Evolutionary conservation across 177 flowering plant species (phyloP), one percentile per base, ranked within the genome.

Genomic region (Vitis hybrid): DNA sequence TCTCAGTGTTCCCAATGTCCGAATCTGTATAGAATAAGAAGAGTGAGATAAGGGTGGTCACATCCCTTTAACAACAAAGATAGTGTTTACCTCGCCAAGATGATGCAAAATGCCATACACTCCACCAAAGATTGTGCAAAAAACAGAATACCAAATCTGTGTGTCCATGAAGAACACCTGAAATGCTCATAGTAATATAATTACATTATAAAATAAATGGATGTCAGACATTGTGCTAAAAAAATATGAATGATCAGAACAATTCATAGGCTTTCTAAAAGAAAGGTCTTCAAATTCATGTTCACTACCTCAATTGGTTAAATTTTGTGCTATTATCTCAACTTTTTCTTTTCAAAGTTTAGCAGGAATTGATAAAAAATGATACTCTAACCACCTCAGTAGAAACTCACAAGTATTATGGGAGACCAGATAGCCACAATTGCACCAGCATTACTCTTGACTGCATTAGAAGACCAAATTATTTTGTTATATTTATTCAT

Each of bases 111-210:
- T 79, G n/a, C 99, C 99, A 80, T 81, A 87, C 58, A 93, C 51
- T 48, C 99, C 98, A 64, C 99, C 99, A 82, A 87, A 84, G 10
- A 93, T 72, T 10, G 98, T 76, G 69, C 93, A 93, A 78, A 78
- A 91, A 61, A 95, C 89, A 73, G 99, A 87, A 84, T 93, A 95
- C 99, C 99, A 95, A 17, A 95, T 91, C 79, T 95, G 99, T 52
- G 93, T 84, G 77, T 95, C 99, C 99, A 95, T 95, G 73, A 95
- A 95, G 75, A 89, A 95, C 26, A 95, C 96, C 99, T 95, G 81
- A 19, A 68, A 66, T 1, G 52, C 45, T 4, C 45, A 40, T 40
- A 40, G 8, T 40, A 57, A 45, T 3, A 66, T 52, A 60, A 64
- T 40, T 40, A 40, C 8, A 40, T 5, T 40, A 69, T 45, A 9